These are phyloP conservation scores for Citrus mangshanensis DNA, from an alignment of 345 rosid species.

Conservation along the genomic window DNA sequence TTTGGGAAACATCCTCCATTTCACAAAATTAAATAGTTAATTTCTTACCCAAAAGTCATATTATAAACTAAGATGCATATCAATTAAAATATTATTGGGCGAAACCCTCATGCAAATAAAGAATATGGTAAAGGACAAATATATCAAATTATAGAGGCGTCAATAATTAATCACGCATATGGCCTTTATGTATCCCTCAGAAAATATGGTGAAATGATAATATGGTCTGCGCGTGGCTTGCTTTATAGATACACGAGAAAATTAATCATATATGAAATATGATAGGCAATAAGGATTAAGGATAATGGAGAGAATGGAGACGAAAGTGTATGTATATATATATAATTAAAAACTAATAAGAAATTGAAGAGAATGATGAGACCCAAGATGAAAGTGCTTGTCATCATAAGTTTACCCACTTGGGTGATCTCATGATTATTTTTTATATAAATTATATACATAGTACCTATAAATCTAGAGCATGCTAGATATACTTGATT, in stretches of 20 bases:
- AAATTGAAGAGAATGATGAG: conserved; percentile 22
- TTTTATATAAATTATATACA: not conserved
- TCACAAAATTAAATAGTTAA: too few species aligned
- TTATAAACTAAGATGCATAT: too few species aligned
- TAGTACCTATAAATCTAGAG: not conserved
- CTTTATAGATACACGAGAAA: not conserved
- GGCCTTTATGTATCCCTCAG: not conserved
- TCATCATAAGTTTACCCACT: conserved; percentile 21
- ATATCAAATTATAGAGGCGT: not conserved
- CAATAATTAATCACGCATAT: not conserved
- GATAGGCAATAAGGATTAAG: not conserved
- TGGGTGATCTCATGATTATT: conserved; percentile 14
- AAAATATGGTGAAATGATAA: not conserved
- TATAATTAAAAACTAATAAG: not conserved
- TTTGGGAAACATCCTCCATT: too few species aligned
- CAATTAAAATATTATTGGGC: too few species aligned
- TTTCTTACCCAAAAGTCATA: too few species aligned
- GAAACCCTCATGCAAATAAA: too few species aligned
- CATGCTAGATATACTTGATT: not conserved
- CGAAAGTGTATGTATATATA: not conserved
- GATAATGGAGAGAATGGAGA: not conserved
- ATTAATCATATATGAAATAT: not conserved
- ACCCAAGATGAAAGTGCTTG: conserved; percentile 17
- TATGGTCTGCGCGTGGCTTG: not conserved
- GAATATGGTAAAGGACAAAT: not conserved